Evolutionary conservation across 2,329 filamentous ascomycete species (phyloP).

Genomic region (Beauveria asiatica): DNA sequence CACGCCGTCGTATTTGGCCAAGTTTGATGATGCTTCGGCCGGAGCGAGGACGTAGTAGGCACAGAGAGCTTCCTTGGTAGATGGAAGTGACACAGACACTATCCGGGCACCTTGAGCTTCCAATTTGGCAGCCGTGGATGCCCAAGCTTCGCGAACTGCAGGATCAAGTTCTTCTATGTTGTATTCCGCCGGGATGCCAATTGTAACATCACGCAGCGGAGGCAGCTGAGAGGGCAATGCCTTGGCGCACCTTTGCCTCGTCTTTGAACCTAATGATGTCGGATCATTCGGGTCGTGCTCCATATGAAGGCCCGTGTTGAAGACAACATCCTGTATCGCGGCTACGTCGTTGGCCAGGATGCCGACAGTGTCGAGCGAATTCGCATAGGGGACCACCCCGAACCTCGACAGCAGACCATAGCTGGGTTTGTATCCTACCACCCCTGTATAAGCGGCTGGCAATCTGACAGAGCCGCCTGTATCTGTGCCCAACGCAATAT

Average conservation of each 20-base stretch:
- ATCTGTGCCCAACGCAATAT: slow-evolving; percentile 77
- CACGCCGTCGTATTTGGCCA: slow-evolving; percentile 96
- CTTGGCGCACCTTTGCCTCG: slow-evolving; percentile 42
- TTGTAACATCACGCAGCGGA: slow-evolving; percentile 29
- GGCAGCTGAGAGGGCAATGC: slow-evolving; percentile 18
- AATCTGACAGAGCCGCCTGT: slow-evolving; percentile 84
- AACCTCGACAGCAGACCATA: slow-evolving; percentile 81
- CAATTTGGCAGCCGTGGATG: slow-evolving; percentile 49
- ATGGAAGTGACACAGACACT: slow-evolving; percentile 69
- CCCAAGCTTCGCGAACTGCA: slow-evolving; percentile 62
- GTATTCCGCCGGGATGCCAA: slow-evolving; percentile 66
- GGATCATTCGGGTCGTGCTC: slow-evolving; percentile 64
- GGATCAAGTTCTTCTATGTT: slow-evolving; percentile 75
- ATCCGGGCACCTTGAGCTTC: slow-evolving; percentile 59
- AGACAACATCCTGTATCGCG: slow-evolving; percentile 42
- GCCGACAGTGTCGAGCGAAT: slow-evolving; percentile 86
- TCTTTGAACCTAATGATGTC: slow-evolving; percentile 54
- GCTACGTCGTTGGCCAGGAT: slow-evolving; percentile 52
- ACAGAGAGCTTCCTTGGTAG: slow-evolving; percentile 76
- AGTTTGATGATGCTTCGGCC: slow-evolving; percentile 89
- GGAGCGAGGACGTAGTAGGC: slow-evolving; percentile 95
- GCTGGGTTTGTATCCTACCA: slow-evolving; percentile 82
- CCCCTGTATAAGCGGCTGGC: slow-evolving; percentile 77
- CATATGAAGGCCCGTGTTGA: slow-evolving; percentile 38
- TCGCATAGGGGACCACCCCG: slow-evolving; percentile 85